These are phyloP conservation scores for Nannizziopsis barbatae DNA, from an alignment of 2,329 filamentous ascomycete genomes.

Conservation along the genomic window DNA sequence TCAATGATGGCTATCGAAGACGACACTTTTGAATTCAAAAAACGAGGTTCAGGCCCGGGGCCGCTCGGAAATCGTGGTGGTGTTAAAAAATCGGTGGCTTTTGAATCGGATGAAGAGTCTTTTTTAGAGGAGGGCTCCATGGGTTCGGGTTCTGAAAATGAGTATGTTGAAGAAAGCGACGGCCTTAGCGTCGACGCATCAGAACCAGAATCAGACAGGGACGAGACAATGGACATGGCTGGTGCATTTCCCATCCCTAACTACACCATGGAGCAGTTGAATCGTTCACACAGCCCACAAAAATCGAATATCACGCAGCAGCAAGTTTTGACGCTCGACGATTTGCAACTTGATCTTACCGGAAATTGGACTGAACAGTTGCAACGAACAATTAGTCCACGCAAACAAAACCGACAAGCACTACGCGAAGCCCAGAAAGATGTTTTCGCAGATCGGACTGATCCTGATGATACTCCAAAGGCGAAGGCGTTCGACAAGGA, in stretches of 20 bases:
- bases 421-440: conserved; percentile 55
- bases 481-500: conserved; percentile 20
- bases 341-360: conserved; percentile 46
- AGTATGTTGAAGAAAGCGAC: conserved; percentile 11
- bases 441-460: conserved; percentile 41
- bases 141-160: conserved; percentile 56
- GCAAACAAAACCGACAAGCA: conserved; percentile 75
- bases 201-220: conserved; percentile 51
- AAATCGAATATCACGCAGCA: conserved; percentile 16
- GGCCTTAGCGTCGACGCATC: conserved; percentile 35
- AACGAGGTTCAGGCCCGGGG: conserved; percentile 55
- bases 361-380: conserved; percentile 92
- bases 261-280: conserved; percentile 65
- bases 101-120: conserved; percentile 49
- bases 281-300: conserved; percentile 33
- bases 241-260: conserved; percentile 63
- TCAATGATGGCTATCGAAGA: conserved; percentile 36
- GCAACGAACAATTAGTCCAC: conserved; percentile 83
- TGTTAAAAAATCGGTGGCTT: conserved; percentile 35
- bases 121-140: conserved; percentile 90
- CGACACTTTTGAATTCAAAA: conserved; percentile 49
- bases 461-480: conserved; percentile 24
- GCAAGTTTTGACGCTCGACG: conserved; percentile 23
- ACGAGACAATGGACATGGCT: conserved; percentile 72
- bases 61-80: conserved; percentile 59